Base-by-base conservation (phyloP, 2,329 filamentous ascomycete genomes). In the Gaeumannomyces sp. region DNA sequence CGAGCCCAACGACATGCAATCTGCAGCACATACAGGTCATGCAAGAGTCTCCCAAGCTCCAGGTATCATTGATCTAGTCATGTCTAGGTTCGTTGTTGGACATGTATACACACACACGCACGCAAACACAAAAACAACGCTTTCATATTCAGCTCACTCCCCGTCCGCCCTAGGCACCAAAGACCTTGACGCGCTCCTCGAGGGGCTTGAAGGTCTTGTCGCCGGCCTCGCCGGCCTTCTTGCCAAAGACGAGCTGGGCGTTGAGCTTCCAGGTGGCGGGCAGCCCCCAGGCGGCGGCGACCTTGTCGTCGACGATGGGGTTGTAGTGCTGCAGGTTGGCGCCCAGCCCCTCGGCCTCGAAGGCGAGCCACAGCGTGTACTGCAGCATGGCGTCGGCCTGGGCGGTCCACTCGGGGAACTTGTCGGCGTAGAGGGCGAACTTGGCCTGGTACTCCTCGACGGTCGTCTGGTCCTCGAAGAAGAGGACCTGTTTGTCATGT, bases 281-380 rank as follows among this genome's bases (percentile, higher is more conserved):
- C 38, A 96, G 71, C 65, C 83, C 83, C 90, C 91, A 97, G 70
- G 86, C 80, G 67, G 78, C 80, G 59, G 83, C 78, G 64, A 93
- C 89, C 79, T 88, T 86, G 69, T 83, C 81, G 78, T 96, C 90
- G 70, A 96, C 86, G 66, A 97, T 77, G 27, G 92, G 92, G 84
- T 92, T 95, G 83, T 96, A 96, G 81, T 97, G 93, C 83, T 97
- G 93, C 64, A 97, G 83, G 83, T 93, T 96, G 74, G 89, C 90
- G 69, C 92, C 92, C 65, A 96, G 85, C 35, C 93, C 92, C 75
- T 95, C 92, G 67, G 88, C 83, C 79, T 93, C 90, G 65, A 97
- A 86, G 4, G 89, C 90, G 25, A 88, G 89, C 93, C 93, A 97
- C 70, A 92, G 75, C 69, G 86, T 81, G 78, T 85, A 90, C 81